phyloP scores from a whole-genome alignment of 331 rosid genomes.

The Stylosanthes scabra region DNA sequence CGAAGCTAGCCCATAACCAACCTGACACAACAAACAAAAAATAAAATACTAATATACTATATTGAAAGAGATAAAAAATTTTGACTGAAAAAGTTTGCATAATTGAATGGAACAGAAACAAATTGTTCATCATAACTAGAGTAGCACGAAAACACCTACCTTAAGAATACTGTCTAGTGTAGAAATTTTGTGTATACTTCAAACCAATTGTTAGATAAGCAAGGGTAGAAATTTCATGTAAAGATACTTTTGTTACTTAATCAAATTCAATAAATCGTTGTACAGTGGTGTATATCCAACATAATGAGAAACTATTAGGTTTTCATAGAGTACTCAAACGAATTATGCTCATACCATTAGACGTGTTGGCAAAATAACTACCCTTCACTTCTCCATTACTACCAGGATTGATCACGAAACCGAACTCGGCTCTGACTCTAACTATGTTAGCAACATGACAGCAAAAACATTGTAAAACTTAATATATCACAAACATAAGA shows the following conservation, averaged over 20 bases:
- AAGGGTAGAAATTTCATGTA: too few species aligned
- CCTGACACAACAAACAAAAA: neutral
- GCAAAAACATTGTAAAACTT: neutral
- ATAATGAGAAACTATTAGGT: too few species aligned
- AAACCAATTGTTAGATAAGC: too few species aligned
- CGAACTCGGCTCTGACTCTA: neutral
- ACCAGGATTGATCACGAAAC: too few species aligned
- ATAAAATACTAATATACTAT: neutral
- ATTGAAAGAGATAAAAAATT: neutral
- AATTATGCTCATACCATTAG: too few species aligned
- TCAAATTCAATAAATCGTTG: too few species aligned
- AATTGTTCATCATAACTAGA: neutral
- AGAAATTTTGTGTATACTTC: too few species aligned
- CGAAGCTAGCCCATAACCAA: slow-evolving; percentile 77
- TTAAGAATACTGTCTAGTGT: neutral
- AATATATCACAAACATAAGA: neutral
- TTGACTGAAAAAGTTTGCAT: neutral
- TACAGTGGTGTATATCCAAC: too few species aligned
- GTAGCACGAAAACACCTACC: neutral
- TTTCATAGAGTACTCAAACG: too few species aligned
- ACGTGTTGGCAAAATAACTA: too few species aligned
- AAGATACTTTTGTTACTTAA: too few species aligned
- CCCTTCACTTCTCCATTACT: too few species aligned
- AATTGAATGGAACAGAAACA: neutral
- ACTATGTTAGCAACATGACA: neutral